phyloP scores from a whole-genome alignment of 2,329 filamentous ascomycete species.

The Fusarium aywerte region DNA sequence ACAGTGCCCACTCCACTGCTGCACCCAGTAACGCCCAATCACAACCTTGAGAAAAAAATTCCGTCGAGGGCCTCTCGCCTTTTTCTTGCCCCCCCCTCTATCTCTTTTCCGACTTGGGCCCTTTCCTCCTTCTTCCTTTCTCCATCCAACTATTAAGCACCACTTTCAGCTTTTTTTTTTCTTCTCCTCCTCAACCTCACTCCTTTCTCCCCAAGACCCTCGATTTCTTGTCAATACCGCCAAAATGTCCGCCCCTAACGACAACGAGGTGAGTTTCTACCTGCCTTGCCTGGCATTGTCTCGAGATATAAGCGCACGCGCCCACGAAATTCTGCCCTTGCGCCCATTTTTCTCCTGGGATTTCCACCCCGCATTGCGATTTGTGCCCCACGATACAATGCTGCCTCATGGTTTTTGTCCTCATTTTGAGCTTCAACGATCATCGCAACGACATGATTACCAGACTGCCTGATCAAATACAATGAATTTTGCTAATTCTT shows the following conservation, averaged over 20 bases:
- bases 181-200: constrained; percentile 41
- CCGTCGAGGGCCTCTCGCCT: constrained; percentile 50
- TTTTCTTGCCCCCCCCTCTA: constrained; percentile 50
- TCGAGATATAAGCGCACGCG: constrained; percentile 36
- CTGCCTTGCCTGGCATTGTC: constrained; percentile 8
- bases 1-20: constrained; percentile 47
- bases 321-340: constrained; percentile 41
- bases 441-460: constrained; percentile 13
- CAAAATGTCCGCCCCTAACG: constrained; percentile 64
- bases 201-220: constrained; percentile 47
- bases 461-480: constrained; percentile 7
- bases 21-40: constrained; percentile 50
- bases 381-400: constrained; percentile 52
- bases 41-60: constrained; percentile 54
- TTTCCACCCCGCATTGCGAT: constrained; percentile 60
- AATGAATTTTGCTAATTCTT: constrained; percentile 40
- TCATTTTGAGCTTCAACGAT: constrained; percentile 26
- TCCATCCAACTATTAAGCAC: constrained; percentile 46
- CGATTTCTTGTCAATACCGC: constrained; percentile 56
- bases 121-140: constrained; percentile 48
- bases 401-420: constrained; percentile 27
- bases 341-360: constrained; percentile 50
- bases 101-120: constrained; percentile 42
- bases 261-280: constrained; percentile 59
- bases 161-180: constrained; percentile 46